Base-by-base conservation (phyloP, 352 stramenopile genomes). In the Phytophthora uliginosa region DNA sequence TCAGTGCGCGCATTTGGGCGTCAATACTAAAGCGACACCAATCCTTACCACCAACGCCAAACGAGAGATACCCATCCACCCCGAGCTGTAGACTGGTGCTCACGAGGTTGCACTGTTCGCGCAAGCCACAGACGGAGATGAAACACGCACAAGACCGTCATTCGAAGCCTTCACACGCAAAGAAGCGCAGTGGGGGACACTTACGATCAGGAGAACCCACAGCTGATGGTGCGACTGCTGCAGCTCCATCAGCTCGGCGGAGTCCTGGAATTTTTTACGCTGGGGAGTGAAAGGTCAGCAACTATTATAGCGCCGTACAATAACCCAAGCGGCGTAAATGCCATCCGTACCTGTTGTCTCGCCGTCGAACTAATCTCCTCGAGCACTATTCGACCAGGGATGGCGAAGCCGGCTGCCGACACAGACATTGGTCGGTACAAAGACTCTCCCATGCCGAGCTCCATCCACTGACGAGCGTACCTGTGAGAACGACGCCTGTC, bases 201-300 rank as follows among this genome's bases (percentile, higher is more conserved):
- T 57, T 82, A 94, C 86, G 53, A 92, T 64, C 34, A 93, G 59
- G 2, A 93, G 83, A 13, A 84, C 67, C 83, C 85, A 94, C 2
- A 94, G 79, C 57, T 92, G 86, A 38, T 89, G 76, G 45, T 94
- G 82, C 36, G 84, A 90, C 59, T 92, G 83, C 64, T 92, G 81
- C 31, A 94, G 62, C 69, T 94, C 86, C 7, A 63, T 72, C 17
- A 84, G 62, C 7, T 75, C 64, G 12, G 57, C 58, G 0, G 78
- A 84, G 24, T 80, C 59, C n/a, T 87, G 58, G 48, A 76, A 84
- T 58, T 83, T 85, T 68, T 81, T 71, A 70, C 81, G 47, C 61
- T 69, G 22, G 10, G 33, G 20, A 28, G 13, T 4, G 7, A 22
- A 52, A 28, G 10, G 15, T 48, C 2, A 64, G 12, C 18, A 15